These are phyloP conservation scores for Serendipita sp. DNA, from an alignment of 768 basidiomycete species.

Conservation along the genomic window DNA sequence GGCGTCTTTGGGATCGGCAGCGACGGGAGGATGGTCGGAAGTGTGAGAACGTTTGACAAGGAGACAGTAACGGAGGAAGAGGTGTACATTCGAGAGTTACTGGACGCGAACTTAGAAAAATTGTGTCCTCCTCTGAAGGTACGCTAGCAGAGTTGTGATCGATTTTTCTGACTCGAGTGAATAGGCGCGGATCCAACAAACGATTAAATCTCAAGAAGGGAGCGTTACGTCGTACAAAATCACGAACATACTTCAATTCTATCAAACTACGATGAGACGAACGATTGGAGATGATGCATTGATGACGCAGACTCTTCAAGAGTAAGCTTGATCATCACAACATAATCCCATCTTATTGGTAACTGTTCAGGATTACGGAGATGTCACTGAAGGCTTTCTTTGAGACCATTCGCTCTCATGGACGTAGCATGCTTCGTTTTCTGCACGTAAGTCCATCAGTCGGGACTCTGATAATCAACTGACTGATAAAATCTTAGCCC, in stretches of 20 bases:
- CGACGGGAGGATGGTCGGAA: constrained; percentile 62
- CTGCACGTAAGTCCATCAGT: constrained; percentile 24
- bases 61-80: constrained; percentile 45
- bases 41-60: constrained; percentile 35
- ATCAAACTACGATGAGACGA: constrained; percentile 78
- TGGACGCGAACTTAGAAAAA: constrained; percentile 72
- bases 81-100: constrained; percentile 59
- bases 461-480: not conserved
- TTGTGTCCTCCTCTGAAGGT: constrained; percentile 84
- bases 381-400: constrained; percentile 74
- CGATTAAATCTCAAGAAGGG: constrained; percentile 84
- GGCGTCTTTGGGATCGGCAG: constrained; percentile 58
- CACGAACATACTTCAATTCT: constrained; percentile 90
- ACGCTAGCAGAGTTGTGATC: constrained; percentile 4
- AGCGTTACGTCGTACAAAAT: constrained; percentile 85
- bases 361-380: constrained; percentile 53
- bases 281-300: constrained; percentile 78
- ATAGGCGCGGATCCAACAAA: constrained; percentile 83
- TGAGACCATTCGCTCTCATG: constrained; percentile 73
- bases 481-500: constrained; percentile 16
- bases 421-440: constrained; percentile 38
- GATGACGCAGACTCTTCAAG: constrained; percentile 58
- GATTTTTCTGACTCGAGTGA: not conserved
- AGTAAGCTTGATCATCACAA: constrained; percentile 34
- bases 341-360: not conserved